phyloP scores from a whole-genome alignment of 768 basidiomycete genomes.

The Grammothele lineata region DNA sequence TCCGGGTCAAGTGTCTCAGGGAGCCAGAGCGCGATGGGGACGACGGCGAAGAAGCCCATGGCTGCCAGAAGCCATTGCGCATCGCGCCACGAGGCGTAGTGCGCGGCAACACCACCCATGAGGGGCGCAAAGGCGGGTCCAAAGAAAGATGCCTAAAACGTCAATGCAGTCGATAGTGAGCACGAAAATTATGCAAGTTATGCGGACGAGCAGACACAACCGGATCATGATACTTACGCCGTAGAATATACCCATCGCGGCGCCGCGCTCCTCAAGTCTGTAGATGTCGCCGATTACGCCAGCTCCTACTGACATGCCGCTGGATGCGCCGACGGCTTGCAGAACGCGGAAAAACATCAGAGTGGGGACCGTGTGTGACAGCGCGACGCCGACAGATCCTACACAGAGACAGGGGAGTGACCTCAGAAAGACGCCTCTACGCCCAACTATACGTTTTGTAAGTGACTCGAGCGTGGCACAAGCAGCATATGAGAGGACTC shows the following conservation, averaged over 20 bases:
- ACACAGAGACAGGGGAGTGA: conserved; percentile 55
- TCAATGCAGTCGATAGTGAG: neutral
- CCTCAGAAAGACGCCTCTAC: conserved; percentile 55
- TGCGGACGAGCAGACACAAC: too few relatives aligned
- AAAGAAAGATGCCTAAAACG: conserved; percentile 44
- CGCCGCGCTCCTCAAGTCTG: conserved; percentile 54
- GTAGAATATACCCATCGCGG: conserved; percentile 57
- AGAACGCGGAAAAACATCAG: conserved; percentile 61
- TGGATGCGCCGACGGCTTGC: conserved; percentile 64
- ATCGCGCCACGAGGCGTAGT: conserved; percentile 64
- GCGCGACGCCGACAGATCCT: conserved; percentile 57
- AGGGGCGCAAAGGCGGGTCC: conserved; percentile 62
- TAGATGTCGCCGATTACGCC: conserved; percentile 68
- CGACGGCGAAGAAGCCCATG: conserved; percentile 35
- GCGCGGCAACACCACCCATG: conserved; percentile 49
- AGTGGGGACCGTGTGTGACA: conserved; percentile 36
- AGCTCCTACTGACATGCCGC: conserved; percentile 50
- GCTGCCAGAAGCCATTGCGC: conserved; percentile 47
- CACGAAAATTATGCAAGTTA: too few relatives aligned
- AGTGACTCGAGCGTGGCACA: neutral
- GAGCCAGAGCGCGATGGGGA: conserved; percentile 41
- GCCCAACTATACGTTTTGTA: conserved; percentile 46
- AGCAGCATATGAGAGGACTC: conserved; percentile 11
- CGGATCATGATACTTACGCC: conserved; percentile 43
- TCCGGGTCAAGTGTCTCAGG: conserved; percentile 65